Conservation (phyloP, 1,284 basidiomycete genomes). For the Phaffia rhodozyma region DNA sequence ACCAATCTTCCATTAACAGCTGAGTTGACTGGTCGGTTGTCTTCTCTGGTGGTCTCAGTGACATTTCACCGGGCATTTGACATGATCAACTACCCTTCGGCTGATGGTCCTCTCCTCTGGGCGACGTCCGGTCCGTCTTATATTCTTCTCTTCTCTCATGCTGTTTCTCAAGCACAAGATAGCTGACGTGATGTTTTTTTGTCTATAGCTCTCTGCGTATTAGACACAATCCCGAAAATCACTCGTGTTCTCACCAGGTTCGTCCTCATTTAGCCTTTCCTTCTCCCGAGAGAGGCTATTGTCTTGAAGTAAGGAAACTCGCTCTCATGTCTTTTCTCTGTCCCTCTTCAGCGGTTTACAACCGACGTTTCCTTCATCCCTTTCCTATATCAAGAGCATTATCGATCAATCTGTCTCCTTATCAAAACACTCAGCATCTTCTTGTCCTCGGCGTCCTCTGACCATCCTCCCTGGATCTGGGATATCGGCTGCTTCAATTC, state of each 20-base stretch:
- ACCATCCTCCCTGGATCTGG: slow-evolving; percentile 14
- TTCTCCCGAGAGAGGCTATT: background rate
- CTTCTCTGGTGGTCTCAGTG: slow-evolving; percentile 38
- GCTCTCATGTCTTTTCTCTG: background rate
- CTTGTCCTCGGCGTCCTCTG: background rate
- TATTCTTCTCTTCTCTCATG: too few species aligned
- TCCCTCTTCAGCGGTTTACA: background rate
- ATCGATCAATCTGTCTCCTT: background rate
- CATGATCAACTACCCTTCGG: slow-evolving; percentile 45
- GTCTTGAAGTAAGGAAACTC: background rate
- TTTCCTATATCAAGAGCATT: background rate
- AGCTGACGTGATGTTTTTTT: too few species aligned
- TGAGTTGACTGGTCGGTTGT: slow-evolving; percentile 5
- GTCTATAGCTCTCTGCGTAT: too few species aligned
- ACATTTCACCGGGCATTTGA: slow-evolving; percentile 72
- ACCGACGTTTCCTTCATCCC: background rate
- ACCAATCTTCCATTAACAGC: background rate
- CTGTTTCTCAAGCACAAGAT: too few species aligned
- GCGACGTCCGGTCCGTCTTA: slow-evolving; percentile 36
- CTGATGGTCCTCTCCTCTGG: slow-evolving; percentile 42
- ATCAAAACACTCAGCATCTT: background rate
- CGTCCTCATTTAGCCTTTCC: slow-evolving; percentile 7
- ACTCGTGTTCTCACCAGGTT: slow-evolving; percentile 62
- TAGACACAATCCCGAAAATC: slow-evolving; percentile 43
- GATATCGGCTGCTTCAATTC: slow-evolving; percentile 22